These are phyloP conservation scores for Botryotinia calthae DNA, from an alignment of 2,329 filamentous ascomycete species.

Conservation along the genomic window DNA sequence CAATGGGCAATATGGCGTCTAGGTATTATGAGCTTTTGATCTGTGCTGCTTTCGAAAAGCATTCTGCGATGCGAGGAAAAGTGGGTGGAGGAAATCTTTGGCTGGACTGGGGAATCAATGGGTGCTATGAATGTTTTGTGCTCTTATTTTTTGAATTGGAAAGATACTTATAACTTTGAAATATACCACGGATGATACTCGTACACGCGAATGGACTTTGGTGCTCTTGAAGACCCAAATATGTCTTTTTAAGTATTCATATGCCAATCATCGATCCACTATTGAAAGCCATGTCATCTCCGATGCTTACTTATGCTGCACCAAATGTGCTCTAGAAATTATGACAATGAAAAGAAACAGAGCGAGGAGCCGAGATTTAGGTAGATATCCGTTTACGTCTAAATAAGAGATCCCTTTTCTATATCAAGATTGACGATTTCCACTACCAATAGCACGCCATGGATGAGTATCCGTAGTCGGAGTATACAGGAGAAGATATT, in stretches of 20 bases:
- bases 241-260: neutral
- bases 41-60: slow-evolving; percentile 6
- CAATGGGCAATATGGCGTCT: slow-evolving; percentile 11
- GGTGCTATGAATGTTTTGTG: slow-evolving; percentile 1
- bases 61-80: slow-evolving; percentile 1
- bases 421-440: no score
- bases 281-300: neutral
- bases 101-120: neutral
- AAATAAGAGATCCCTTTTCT: no score
- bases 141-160: neutral
- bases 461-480: neutral
- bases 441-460: no score
- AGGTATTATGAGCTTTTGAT: slow-evolving; percentile 9
- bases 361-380: neutral
- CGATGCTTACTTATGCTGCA: neutral
- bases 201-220: neutral
- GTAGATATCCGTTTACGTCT: no score
- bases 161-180: slow-evolving; percentile 6
- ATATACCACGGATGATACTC: neutral
- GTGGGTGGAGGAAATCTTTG: slow-evolving; percentile 9
- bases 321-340: neutral
- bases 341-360: neutral
- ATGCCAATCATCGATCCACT: neutral
- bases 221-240: neutral
- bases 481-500: no score